A percentile compares a stretch with the other conserved stretches of the same genome.
Evolutionary conservation across 192 early-diverging fungal genomes (phyloP).

Genomic region (Mortierella antarctica): DNA sequence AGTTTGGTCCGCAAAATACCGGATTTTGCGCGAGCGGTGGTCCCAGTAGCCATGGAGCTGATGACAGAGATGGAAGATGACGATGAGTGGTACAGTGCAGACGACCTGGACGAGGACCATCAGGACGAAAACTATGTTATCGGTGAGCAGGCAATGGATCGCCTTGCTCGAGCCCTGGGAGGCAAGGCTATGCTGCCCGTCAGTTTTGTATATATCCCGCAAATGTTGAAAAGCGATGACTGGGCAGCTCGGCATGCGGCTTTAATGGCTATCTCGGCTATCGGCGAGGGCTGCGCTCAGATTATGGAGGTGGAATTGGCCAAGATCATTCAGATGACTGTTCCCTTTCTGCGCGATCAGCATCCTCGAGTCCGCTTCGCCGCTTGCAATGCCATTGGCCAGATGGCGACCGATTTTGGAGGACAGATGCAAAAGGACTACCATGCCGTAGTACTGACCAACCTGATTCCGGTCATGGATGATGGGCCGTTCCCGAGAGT

Average conservation of each 20-base stretch:
- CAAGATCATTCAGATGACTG: slow-evolving; percentile 82
- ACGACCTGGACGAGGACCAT: slow-evolving; percentile 89
- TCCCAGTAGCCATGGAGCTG: slow-evolving; percentile 94
- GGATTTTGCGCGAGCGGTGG: slow-evolving; percentile 78
- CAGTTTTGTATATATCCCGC: slow-evolving; percentile 88
- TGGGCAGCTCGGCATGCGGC: slow-evolving; percentile 94
- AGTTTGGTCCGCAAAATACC: slow-evolving; percentile 88
- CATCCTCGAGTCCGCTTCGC: slow-evolving; percentile 96
- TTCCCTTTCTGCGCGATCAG: slow-evolving; percentile 84
- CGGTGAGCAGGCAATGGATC: slow-evolving; percentile 95
- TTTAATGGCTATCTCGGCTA: slow-evolving; percentile 94
- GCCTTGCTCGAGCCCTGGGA: slow-evolving; percentile 84
- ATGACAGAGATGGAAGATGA: slow-evolving; percentile 92
- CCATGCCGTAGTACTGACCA: slow-evolving; percentile 73
- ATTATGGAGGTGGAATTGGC: slow-evolving; percentile 90
- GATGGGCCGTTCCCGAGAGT: slow-evolving; percentile 71
- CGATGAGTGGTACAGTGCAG: slow-evolving; percentile 87
- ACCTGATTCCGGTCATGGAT: slow-evolving; percentile 90
- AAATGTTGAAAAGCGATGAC: slow-evolving; percentile 81
- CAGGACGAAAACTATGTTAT: slow-evolving; percentile 86
- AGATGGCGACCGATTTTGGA: slow-evolving; percentile 98
- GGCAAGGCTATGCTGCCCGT: slow-evolving; percentile 90
- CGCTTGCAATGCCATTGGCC: slow-evolving; percentile 94
- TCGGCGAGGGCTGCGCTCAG: slow-evolving; percentile 95
- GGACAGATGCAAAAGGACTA: slow-evolving; percentile 77